A percentile compares a stretch with the other conserved stretches of the same genome.
phyloP scores from a whole-genome alignment of 352 stramenopile genomes.

The Pythium sp. region DNA sequence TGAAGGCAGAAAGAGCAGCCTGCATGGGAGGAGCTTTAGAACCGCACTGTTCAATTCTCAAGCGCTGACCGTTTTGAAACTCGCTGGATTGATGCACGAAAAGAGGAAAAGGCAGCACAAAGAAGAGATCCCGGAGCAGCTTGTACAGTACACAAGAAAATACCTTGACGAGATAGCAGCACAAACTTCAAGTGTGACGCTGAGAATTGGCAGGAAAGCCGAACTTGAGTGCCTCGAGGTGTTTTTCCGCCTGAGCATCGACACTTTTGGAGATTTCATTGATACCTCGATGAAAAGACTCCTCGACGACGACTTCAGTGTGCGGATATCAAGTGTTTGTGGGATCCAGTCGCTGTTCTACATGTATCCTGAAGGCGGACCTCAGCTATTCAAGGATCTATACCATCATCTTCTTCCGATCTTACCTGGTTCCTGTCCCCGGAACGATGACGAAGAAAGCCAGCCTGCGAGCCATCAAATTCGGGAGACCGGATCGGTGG shows the following conservation, averaged over 20 bases:
- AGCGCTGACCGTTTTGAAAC: conserved; percentile 38
- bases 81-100: conserved; percentile 54
- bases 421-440: conserved; percentile 10
- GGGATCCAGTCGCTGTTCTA: conserved; percentile 69
- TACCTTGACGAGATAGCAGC: conserved; percentile 27
- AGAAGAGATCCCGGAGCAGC: conserved; percentile 43
- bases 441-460: not conserved
- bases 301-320: conserved; percentile 48
- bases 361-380: conserved; percentile 76
- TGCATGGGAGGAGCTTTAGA: conserved; percentile 25
- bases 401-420: conserved; percentile 35
- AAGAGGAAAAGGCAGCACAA: conserved; percentile 45
- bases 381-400: conserved; percentile 56
- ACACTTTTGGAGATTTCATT: conserved; percentile 52
- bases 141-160: conserved; percentile 42
- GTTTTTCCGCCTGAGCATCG: conserved; percentile 61
- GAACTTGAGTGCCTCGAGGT: conserved; percentile 60
- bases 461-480: not conserved
- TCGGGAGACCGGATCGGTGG: conserved; percentile 21
- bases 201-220: conserved; percentile 29
- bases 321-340: conserved; percentile 46
- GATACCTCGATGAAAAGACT: conserved; percentile 43
- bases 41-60: conserved; percentile 52
- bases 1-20: conserved; percentile 20
- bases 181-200: conserved; percentile 17